Conservation (phyloP, 2,329 filamentous ascomycete species). For the Fusarium sp. region DNA sequence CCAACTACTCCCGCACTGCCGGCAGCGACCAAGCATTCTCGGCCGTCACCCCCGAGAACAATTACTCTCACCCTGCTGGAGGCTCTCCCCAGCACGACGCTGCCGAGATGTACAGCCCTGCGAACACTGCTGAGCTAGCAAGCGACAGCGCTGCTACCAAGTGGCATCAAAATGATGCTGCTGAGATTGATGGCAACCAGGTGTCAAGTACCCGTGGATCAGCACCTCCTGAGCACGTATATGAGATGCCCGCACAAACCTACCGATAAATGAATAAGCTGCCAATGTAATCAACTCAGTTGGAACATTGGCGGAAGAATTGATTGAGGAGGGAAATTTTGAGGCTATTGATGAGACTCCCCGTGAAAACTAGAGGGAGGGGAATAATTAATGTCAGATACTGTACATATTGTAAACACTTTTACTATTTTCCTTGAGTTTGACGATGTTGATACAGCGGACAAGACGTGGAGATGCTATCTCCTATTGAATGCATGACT, state of each 20-base stretch:
- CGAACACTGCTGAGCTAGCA: conserved; percentile 52
- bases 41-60: conserved; percentile 40
- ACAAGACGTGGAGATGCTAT: conserved; percentile 21
- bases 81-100: conserved; percentile 37
- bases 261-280: conserved; percentile 50
- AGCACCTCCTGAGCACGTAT: conserved; percentile 53
- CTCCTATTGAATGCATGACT: conserved; percentile 24
- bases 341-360: conserved; percentile 33
- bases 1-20: conserved; percentile 36
- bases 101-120: conserved; percentile 45
- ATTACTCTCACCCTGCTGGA: conserved; percentile 43
- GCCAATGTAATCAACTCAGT: background rate
- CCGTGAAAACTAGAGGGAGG: conserved; percentile 20
- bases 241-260: conserved; percentile 58
- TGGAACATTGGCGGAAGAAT: conserved; percentile 9
- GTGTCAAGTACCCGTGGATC: conserved; percentile 46
- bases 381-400: conserved; percentile 50
- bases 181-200: conserved; percentile 56
- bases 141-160: conserved; percentile 50
- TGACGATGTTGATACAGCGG: conserved; percentile 37
- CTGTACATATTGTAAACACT: conserved; percentile 48
- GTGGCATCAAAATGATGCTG: conserved; percentile 54
- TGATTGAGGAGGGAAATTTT: conserved; percentile 25
- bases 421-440: conserved; percentile 39
- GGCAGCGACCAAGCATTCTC: conserved; percentile 31